These are phyloP conservation scores for Phytophthora hibernalis DNA, from an alignment of 352 stramenopile genomes.

Conservation along the genomic window DNA sequence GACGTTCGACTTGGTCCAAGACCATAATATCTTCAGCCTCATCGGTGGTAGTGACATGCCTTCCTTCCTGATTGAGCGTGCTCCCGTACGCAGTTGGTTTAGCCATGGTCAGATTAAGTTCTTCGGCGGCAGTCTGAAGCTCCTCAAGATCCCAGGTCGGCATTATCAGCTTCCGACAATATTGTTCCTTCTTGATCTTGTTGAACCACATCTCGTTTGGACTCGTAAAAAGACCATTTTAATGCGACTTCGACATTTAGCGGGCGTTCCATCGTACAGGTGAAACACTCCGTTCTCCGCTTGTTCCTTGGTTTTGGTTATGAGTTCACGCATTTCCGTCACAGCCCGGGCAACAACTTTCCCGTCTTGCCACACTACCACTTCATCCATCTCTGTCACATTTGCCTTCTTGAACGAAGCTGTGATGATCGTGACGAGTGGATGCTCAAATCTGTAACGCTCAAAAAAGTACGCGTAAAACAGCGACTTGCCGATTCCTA, in stretches of 20 bases:
- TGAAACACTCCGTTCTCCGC: not conserved
- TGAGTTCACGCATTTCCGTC: not conserved
- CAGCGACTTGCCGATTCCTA: slow-evolving; percentile 3
- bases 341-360: not conserved
- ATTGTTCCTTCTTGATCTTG: not conserved
- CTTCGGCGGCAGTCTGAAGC: not conserved
- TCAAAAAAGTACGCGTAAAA: not conserved
- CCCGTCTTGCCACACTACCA: not conserved
- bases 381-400: not conserved
- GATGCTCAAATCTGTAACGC: not conserved
- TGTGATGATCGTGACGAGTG: slow-evolving; percentile 1
- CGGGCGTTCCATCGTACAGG: not conserved
- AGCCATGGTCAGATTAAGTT: not conserved
- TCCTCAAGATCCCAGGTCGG: not conserved
- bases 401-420: not conserved
- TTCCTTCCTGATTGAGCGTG: no score
- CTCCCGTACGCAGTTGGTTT: no score
- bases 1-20: no score
- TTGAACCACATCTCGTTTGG: not conserved
- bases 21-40: no score
- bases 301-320: not conserved
- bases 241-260: not conserved
- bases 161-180: not conserved
- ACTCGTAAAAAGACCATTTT: slow-evolving; percentile 1
- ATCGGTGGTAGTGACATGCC: no score